These are phyloP conservation scores for Syzygium grande DNA, from an alignment of 345 rosid genomes.

Conservation along the genomic window DNA sequence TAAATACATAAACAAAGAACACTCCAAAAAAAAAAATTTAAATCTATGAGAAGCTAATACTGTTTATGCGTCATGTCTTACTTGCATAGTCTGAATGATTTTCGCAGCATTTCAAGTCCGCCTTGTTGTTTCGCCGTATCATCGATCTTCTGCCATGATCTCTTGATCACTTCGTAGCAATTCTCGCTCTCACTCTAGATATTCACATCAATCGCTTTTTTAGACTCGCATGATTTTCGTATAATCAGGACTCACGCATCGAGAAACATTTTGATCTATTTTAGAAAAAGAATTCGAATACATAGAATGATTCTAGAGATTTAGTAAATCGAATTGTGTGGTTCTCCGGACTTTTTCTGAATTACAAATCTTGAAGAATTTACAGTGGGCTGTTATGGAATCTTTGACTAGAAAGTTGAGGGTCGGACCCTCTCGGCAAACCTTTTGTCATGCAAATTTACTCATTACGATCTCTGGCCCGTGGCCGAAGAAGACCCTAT, in stretches of 20 bases:
- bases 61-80: neutral
- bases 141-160: constrained; percentile 37
- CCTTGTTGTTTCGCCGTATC: constrained; percentile 8
- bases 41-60: neutral
- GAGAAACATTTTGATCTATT: neutral
- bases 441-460: no score
- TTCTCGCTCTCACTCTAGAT: constrained; percentile 42
- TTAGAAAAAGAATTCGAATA: no score
- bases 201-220: accelerated
- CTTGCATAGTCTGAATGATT: constrained; percentile 47
- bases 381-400: neutral
- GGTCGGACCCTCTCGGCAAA: no score
- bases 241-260: neutral
- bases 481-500: neutral
- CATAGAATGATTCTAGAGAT: no score
- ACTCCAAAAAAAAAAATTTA: neutral
- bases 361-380: neutral
- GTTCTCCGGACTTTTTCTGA: neutral
- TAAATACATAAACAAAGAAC: neutral
- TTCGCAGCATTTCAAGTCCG: constrained; percentile 27
- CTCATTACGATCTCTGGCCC: no score
- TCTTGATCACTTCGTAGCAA: constrained; percentile 51
- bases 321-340: no score
- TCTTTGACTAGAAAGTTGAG: no score
- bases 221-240: neutral